A percentile compares a stretch with the other conserved stretches of the same genome.
phyloP scores from a whole-genome alignment of 768 basidiomycete genomes.

The Infundibulicybe gibba region DNA sequence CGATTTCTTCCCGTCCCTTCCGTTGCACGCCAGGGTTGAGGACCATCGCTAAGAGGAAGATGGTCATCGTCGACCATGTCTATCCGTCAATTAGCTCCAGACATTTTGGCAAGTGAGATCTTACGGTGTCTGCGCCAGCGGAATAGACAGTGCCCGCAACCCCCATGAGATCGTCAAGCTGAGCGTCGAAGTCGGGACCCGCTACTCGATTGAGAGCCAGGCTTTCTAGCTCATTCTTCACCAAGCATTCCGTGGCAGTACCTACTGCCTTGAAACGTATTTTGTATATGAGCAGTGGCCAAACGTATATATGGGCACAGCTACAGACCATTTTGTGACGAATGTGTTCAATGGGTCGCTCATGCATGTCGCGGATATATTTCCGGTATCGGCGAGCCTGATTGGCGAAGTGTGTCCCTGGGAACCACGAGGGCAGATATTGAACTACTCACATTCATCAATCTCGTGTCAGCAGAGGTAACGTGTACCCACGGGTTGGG shows the following conservation, averaged over 20 bases:
- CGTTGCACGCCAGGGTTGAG: slow-evolving; percentile 21
- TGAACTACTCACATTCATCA: too few species aligned
- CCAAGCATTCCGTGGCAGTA: too few species aligned
- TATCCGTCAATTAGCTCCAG: neutral
- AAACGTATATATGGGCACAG: too few species aligned
- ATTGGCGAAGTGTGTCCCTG: too few species aligned
- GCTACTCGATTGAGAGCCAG: too few species aligned
- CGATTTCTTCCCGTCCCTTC: slow-evolving; percentile 24
- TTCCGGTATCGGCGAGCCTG: slow-evolving; percentile 26
- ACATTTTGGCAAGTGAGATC: neutral
- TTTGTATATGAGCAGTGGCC: too few species aligned
- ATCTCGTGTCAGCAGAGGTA: too few species aligned
- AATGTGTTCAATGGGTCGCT: slow-evolving; percentile 25
- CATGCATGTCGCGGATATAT: slow-evolving; percentile 18
- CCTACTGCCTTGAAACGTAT: too few species aligned
- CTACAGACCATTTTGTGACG: slow-evolving; percentile 20
- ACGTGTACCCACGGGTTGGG: too few species aligned
- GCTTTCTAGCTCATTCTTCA: too few species aligned
- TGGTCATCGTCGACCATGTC: slow-evolving; percentile 9
- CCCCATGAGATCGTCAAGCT: slow-evolving; percentile 8
- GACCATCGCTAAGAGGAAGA: slow-evolving; percentile 26
- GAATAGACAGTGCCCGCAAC: slow-evolving; percentile 7
- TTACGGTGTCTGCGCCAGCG: slow-evolving; percentile 13
- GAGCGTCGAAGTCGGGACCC: too few species aligned
- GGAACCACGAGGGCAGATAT: too few species aligned